Percentiles rank a stretch among this genome's conserved stretches.
These are phyloP conservation scores for Chionographis japonica DNA, from an alignment of 106 monocot genomes.

Conservation along the genomic window DNA sequence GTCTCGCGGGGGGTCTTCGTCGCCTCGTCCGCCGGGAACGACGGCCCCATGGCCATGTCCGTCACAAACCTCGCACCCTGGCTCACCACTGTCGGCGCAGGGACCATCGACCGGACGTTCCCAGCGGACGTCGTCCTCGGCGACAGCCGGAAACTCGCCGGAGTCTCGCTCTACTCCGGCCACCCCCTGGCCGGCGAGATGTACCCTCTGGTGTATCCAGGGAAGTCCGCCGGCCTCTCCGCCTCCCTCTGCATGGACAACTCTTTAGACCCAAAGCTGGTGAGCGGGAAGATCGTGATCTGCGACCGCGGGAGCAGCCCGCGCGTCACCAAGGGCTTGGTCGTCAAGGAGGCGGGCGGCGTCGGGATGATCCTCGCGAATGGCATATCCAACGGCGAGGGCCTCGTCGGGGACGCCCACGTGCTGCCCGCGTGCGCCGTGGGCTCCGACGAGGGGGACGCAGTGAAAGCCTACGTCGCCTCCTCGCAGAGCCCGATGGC, in stretches of 20 bases:
- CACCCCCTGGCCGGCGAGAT: constrained; percentile 25
- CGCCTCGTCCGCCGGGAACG: constrained; percentile 85
- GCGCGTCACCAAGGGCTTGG: constrained; percentile 80
- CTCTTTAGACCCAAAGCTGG: constrained; percentile 71
- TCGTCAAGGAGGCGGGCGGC: constrained; percentile 78
- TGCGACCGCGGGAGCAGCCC: constrained; percentile 96
- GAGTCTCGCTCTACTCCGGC: constrained; percentile 85
- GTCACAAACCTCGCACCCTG: constrained; percentile 92
- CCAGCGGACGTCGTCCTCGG: constrained; percentile 83
- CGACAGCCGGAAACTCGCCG: constrained; percentile 53
- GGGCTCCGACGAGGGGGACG: constrained; percentile 75
- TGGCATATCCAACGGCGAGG: constrained; percentile 81
- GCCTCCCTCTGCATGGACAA: constrained; percentile 91
- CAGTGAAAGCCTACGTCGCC: constrained; percentile 60
- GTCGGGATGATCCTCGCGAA: constrained; percentile 92
- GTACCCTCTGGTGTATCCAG: constrained; percentile 68
- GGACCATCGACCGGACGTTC: constrained; percentile 89
- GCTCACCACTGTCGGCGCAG: constrained; percentile 88
- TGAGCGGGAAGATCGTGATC: constrained; percentile 69
- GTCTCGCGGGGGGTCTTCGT: constrained; percentile 71
- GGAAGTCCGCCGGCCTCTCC: constrained; percentile 53
- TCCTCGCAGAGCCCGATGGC: constrained; percentile 45
- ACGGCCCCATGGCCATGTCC: constrained; percentile 82
- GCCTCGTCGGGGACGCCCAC: constrained; percentile 94
- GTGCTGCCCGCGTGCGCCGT: constrained; percentile 91